Percentiles rank a stretch among this genome's conserved stretches.
Evolutionary conservation across 2,329 filamentous ascomycete genomes (phyloP).

Genomic region (Sarocladium oryzae): DNA sequence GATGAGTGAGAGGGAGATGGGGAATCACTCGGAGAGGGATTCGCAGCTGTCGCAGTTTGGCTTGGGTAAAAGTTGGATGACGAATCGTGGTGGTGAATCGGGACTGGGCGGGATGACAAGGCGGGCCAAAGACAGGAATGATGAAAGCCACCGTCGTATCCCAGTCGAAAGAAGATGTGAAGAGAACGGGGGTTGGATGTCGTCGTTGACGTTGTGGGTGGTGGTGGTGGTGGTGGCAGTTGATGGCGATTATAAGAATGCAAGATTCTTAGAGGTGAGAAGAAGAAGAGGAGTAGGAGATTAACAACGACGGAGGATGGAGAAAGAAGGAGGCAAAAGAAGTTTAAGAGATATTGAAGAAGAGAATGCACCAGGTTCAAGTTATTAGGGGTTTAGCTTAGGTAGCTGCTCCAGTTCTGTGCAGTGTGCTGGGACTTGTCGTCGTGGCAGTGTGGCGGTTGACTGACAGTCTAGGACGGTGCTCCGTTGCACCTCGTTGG

Average conservation of each 20-base stretch:
- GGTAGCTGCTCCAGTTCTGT: too few relatives aligned
- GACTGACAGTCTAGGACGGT: too few relatives aligned
- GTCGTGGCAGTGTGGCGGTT: too few relatives aligned
- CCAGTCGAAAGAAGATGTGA: background rate
- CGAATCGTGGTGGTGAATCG: background rate
- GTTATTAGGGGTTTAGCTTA: too few relatives aligned
- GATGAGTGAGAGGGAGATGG: background rate
- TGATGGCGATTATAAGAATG: too few relatives aligned
- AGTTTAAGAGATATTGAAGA: background rate
- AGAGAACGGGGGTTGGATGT: background rate
- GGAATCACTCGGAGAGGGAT: too few relatives aligned
- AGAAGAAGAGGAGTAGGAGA: background rate
- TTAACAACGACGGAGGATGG: background rate
- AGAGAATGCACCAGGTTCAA: too few relatives aligned
- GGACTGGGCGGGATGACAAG: conserved; percentile 5
- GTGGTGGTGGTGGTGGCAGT: too few relatives aligned
- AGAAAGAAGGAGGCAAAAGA: background rate
- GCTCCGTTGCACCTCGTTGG: too few relatives aligned
- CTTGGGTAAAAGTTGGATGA: background rate
- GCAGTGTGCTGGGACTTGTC: too few relatives aligned
- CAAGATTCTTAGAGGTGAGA: background rate
- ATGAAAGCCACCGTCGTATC: background rate
- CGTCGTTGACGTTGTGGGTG: background rate
- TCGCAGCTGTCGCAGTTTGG: background rate
- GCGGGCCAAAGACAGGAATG: conserved; percentile 7